Conservation (phyloP, 371 early-diverging fungal genomes). For the Capniomyces stellatus region DNA sequence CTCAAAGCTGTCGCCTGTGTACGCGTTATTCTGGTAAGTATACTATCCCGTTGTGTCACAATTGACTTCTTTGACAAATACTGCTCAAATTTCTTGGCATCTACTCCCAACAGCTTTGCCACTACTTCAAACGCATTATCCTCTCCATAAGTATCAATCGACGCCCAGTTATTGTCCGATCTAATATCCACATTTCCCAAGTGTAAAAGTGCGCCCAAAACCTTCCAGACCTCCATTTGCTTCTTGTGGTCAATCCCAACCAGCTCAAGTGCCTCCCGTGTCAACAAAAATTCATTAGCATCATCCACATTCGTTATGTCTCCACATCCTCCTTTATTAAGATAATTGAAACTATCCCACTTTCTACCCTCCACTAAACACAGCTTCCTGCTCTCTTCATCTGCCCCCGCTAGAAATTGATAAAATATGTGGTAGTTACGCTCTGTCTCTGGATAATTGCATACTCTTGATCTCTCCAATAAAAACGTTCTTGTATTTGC, state of each 20-base stretch:
- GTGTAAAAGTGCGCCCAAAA: conserved; percentile 79
- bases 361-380: conserved; percentile 43
- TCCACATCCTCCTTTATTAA: conserved; percentile 26
- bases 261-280: conserved; percentile 64
- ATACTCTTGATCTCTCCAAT: conserved; percentile 92
- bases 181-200: conserved; percentile 77
- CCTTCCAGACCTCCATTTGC: conserved; percentile 77
- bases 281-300: conserved; percentile 70
- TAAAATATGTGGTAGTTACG: conserved; percentile 99
- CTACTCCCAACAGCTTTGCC: conserved; percentile 54
- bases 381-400: conserved; percentile 56
- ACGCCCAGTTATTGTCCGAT: conserved; percentile 34
- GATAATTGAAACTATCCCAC: conserved; percentile 63
- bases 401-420: conserved; percentile 80
- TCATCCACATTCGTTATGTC: conserved; percentile 73
- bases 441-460: conserved; percentile 80
- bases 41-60: conserved; percentile 69
- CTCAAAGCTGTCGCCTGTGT: conserved; percentile 59
- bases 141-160: conserved; percentile 34
- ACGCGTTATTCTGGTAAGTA: conserved; percentile 49
- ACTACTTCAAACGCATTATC: conserved; percentile 53
- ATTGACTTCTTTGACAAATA: conserved; percentile 72
- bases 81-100: conserved; percentile 37
- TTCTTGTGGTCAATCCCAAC: conserved; percentile 69
- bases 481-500: conserved; percentile 94